phyloP scores from a whole-genome alignment of 1,284 basidiomycete species.

The Meripilus lineatus region DNA sequence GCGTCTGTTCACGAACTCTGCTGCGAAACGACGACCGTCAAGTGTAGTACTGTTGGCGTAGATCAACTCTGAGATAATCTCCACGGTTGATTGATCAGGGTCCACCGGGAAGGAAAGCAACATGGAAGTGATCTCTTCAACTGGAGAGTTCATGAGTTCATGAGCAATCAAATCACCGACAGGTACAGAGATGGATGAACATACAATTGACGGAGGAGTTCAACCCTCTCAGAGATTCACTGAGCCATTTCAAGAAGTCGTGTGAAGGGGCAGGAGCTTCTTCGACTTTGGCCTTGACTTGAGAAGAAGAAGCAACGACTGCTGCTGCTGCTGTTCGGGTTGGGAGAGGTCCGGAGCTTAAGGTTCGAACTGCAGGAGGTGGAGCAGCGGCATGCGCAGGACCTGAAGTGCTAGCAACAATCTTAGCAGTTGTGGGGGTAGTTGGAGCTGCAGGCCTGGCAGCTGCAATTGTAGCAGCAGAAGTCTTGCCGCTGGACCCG shows the following conservation, averaged over 20 bases:
- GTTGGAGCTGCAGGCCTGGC: constrained; percentile 17
- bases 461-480: constrained; percentile 26
- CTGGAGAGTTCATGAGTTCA: constrained; percentile 34
- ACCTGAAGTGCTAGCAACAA: neutral
- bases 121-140: constrained; percentile 93
- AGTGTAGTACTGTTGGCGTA: constrained; percentile 93
- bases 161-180: constrained; percentile 6
- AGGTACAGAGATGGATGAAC: constrained; percentile 19
- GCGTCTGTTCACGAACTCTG: constrained; percentile 84
- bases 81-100: constrained; percentile 73
- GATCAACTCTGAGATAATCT: constrained; percentile 89
- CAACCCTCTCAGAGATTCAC: constrained; percentile 83
- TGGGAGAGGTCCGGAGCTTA: constrained; percentile 17
- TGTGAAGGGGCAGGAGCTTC: constrained; percentile 68
- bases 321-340: constrained; percentile 37
- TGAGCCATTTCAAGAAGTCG: constrained; percentile 93
- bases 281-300: constrained; percentile 49
- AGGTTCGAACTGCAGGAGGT: constrained; percentile 31
- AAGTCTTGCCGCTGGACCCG: constrained; percentile 67
- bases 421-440: constrained; percentile 14
- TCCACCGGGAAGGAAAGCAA: constrained; percentile 87
- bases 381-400: neutral
- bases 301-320: constrained; percentile 27
- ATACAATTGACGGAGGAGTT: constrained; percentile 77
- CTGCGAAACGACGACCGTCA: constrained; percentile 90